These are phyloP conservation scores for Blastomyces percursus DNA, from an alignment of 2,329 filamentous ascomycete species.

Conservation along the genomic window DNA sequence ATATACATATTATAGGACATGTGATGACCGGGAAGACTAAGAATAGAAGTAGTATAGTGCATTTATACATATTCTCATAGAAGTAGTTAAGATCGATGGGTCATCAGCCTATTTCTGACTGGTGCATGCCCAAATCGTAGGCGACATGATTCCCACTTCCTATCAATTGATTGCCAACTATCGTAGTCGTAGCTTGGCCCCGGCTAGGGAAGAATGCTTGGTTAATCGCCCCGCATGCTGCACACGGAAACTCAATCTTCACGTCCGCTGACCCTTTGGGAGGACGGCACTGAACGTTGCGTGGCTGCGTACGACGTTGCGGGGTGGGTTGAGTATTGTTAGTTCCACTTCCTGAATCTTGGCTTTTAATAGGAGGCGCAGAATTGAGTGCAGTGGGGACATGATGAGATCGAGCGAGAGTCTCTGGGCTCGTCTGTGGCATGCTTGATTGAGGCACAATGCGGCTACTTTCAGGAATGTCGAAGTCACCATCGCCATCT, in stretches of 20 bases:
- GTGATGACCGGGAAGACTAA: neutral
- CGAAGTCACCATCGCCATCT: neutral
- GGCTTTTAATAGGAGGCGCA: neutral
- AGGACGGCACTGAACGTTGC: constrained; percentile 15
- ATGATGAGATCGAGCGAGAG: neutral
- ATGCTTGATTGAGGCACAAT: neutral
- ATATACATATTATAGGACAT: no score
- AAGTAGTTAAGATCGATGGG: neutral
- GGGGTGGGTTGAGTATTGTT: neutral
- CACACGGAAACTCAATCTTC: constrained; percentile 33
- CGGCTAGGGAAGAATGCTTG: constrained; percentile 21
- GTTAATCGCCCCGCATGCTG: constrained; percentile 28
- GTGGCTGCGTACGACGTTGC: constrained; percentile 10
- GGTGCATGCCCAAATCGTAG: neutral
- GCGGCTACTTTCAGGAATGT: neutral
- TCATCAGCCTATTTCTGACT: neutral
- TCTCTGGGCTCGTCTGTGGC: neutral
- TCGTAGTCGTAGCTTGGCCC: neutral
- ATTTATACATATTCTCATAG: neutral
- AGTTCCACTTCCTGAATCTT: neutral
- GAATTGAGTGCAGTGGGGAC: neutral
- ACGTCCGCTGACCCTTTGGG: constrained; percentile 28
- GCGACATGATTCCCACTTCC: neutral
- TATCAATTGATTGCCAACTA: neutral
- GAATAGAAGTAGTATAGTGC: neutral